Evolutionary conservation across 306 rosid species (phyloP), one percentile per base, ranked within the genome.

Genomic region (Ormosia semicastrata): DNA sequence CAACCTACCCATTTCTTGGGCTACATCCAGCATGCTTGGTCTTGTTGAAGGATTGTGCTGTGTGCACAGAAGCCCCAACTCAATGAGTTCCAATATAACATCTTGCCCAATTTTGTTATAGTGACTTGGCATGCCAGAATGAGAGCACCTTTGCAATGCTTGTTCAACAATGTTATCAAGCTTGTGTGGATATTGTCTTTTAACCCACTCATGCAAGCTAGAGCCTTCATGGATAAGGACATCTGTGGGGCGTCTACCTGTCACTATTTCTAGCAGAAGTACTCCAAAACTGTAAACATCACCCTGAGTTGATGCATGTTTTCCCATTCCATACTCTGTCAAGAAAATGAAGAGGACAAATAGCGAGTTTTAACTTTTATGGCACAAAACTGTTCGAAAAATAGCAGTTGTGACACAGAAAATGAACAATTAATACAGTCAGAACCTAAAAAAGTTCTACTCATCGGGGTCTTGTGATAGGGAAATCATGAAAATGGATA

Each of bases 231-330:
- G 86, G 66, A 85, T 54, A 24, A 88, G 91, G 0, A 89, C 86
- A n/a, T 91, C 97, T 0, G 98, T 90, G 56, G 99, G 98, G 15
- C 88, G 92, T 37, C 79, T 89, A 15, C 98, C 93, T 0, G 96
- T 87, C 39, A 93, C 86, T 0, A 95, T 86, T 85, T 95, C 98
- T 33, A 95, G 53, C 52, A 93, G 30, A 79, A 93, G 89, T 0
- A 95, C 94, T 30, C 99, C 99, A 53, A 57, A 93, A 83, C 98
- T 91, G 77, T 88, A 95, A 8, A 93, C 97, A 68, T 95, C 99
- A 2, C 99, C 98, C 43, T 89, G 79, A 3, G 88, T 84, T 43
- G 99, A 95, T 34, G 92, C 95, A 2, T 86, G 47, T 75, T 85
- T 89, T 72, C 99, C 99, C 85, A 95, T 75, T 68, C 98, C 99